Evolutionary conservation across 352 stramenopile species (phyloP).

Genomic region (Phytophthora niederhauseri): DNA sequence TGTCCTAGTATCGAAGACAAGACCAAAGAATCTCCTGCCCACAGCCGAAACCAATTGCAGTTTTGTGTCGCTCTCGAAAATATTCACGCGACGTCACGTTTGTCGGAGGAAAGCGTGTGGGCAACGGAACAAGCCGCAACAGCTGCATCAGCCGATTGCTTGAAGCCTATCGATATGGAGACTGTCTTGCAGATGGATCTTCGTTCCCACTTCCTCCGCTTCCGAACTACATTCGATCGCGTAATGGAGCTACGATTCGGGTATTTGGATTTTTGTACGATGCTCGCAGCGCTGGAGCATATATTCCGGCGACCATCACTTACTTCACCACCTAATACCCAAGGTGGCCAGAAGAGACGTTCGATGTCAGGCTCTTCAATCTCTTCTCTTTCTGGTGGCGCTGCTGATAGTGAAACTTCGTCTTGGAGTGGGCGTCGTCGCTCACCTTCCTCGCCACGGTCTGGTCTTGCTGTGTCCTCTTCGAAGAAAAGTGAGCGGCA

Average conservation of each 20-base stretch:
- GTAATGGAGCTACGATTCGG: slow-evolving; percentile 85
- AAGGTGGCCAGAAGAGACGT: slow-evolving; percentile 31
- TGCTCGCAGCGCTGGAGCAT: slow-evolving; percentile 63
- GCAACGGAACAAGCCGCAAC: slow-evolving; percentile 45
- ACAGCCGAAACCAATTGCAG: slow-evolving; percentile 62
- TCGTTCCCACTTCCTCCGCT: slow-evolving; percentile 58
- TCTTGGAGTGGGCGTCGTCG: slow-evolving; percentile 34
- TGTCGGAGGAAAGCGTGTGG: slow-evolving; percentile 83
- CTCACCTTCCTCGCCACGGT: slow-evolving; percentile 32
- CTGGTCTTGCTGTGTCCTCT: slow-evolving; percentile 18
- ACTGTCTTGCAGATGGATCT: slow-evolving; percentile 76
- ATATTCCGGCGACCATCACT: slow-evolving; percentile 48
- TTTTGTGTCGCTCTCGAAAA: slow-evolving; percentile 66
- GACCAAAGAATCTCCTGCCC: slow-evolving; percentile 24
- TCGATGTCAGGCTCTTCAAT: slow-evolving; percentile 62
- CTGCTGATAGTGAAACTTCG: slow-evolving; percentile 37
- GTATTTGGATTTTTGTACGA: slow-evolving; percentile 83
- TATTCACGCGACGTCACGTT: slow-evolving; percentile 74
- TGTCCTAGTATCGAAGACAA: slow-evolving; percentile 24
- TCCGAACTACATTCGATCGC: slow-evolving; percentile 75
- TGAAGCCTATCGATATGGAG: slow-evolving; percentile 81
- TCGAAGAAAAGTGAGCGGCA: slow-evolving; percentile 37
- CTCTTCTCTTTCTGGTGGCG: slow-evolving; percentile 51
- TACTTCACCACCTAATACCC: slow-evolving; percentile 7
- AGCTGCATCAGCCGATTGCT: slow-evolving; percentile 62